Conservation (phyloP, 306 rosid genomes). For the Aeschynomene evenia region DNA sequence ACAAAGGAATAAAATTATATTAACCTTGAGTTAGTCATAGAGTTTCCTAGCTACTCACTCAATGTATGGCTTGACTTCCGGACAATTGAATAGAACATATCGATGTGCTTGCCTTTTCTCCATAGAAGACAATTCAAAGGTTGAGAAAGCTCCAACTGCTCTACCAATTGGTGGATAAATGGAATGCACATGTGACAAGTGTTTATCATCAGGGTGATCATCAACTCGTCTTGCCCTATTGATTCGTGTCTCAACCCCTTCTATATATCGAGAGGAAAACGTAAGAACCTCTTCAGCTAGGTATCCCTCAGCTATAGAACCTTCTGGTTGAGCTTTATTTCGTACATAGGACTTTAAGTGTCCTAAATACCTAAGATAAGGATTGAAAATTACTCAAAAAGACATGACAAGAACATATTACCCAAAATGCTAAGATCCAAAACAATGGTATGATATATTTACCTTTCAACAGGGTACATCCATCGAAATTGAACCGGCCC, state of each 20-base stretch:
- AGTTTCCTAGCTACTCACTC: neutral
- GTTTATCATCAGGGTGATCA: neutral
- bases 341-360: neutral
- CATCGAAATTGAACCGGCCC: too few species aligned
- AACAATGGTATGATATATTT: too few species aligned
- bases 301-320: too few species aligned
- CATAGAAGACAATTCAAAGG: too few species aligned
- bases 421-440: too few species aligned
- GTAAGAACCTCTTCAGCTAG: neutral
- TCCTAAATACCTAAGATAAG: neutral
- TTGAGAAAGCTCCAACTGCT: neutral
- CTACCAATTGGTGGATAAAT: neutral
- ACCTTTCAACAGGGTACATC: too few species aligned
- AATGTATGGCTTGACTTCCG: neutral
- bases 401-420: too few species aligned
- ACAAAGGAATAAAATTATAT: neutral
- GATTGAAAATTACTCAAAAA: neutral
- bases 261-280: neutral
- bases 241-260: neutral
- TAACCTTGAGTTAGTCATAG: neutral
- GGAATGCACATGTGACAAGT: neutral
- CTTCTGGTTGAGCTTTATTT: too few species aligned
- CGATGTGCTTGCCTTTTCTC: neutral
- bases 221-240: neutral
- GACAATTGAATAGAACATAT: neutral